phyloP scores from a whole-genome alignment of 139 green algal genomes.

The Limnomonas spitsbergensis region DNA sequence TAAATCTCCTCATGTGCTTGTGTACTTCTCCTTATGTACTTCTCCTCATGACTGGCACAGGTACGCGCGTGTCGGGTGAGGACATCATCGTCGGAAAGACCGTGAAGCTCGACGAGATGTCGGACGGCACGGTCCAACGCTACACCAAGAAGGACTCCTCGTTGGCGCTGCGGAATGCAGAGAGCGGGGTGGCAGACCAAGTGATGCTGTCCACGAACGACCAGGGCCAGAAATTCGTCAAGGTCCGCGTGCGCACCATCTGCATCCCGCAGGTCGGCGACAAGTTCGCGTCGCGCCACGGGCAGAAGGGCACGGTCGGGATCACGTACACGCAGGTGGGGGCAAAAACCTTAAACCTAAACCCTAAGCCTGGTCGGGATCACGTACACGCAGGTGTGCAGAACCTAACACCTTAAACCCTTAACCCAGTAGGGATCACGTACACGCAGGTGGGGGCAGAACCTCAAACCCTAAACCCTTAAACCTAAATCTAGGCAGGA shows the following conservation, averaged over 20 bases:
- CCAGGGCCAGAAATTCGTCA: slow-evolving; percentile 88
- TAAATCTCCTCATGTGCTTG: no score
- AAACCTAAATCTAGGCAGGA: no score
- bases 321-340: slow-evolving; percentile 88
- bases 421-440: slow-evolving; percentile 93
- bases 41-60: no score
- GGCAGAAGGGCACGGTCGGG: slow-evolving; percentile 96
- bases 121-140: slow-evolving; percentile 68
- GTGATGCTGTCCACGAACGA: slow-evolving; percentile 91
- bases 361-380: no score
- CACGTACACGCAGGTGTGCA: no score
- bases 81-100: slow-evolving; percentile 79
- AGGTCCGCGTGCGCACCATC: slow-evolving; percentile 91
- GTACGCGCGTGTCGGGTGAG: slow-evolving; percentile 73
- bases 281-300: slow-evolving; percentile 95
- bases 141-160: slow-evolving; percentile 71
- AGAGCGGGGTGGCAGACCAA: slow-evolving; percentile 65
- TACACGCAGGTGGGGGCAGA: slow-evolving; percentile 67
- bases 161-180: slow-evolving; percentile 58
- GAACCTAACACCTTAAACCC: no score
- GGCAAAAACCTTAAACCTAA: not conserved
- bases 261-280: slow-evolving; percentile 98
- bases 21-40: no score
- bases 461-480: not conserved
- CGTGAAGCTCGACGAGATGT: slow-evolving; percentile 37